A percentile compares a stretch with the other conserved stretches of the same genome.
These are phyloP conservation scores for Monosporozyma siamensis DNA, from an alignment of 805 yeast species.

Conservation along the genomic window DNA sequence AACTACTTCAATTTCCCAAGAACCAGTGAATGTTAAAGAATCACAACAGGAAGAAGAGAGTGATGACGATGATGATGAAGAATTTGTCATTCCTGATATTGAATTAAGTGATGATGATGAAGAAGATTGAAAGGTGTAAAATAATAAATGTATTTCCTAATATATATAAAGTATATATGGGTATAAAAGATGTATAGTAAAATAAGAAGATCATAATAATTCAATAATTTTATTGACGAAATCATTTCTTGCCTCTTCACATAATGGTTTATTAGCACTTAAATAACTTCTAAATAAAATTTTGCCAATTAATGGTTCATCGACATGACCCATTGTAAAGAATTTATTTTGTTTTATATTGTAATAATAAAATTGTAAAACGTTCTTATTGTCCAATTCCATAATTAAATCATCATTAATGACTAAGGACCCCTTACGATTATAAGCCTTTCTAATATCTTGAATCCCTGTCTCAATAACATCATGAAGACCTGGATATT, in stretches of 20 bases:
- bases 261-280: conserved; percentile 40
- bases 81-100: conserved; percentile 7
- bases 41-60: conserved; percentile 19
- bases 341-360: conserved; percentile 32
- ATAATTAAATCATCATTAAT: conserved; percentile 61
- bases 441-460: conserved; percentile 54
- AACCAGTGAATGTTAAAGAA: conserved; percentile 9
- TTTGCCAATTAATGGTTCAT: conserved; percentile 52
- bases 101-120: conserved; percentile 11
- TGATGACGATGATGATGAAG: conserved; percentile 10
- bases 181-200: background rate
- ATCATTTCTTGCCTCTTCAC: conserved; percentile 22
- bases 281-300: conserved; percentile 69
- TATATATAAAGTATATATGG: too few relatives aligned
- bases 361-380: conserved; percentile 37
- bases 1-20: conserved; percentile 3
- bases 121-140: background rate
- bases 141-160: background rate
- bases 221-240: conserved; percentile 14
- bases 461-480: conserved; percentile 53
- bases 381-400: conserved; percentile 42
- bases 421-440: conserved; percentile 60
- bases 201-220: background rate
- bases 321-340: conserved; percentile 46
- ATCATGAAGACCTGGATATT: conserved; percentile 15